Conservation (phyloP, 2,329 filamentous ascomycete genomes). For the Meredithiella fracta region DNA sequence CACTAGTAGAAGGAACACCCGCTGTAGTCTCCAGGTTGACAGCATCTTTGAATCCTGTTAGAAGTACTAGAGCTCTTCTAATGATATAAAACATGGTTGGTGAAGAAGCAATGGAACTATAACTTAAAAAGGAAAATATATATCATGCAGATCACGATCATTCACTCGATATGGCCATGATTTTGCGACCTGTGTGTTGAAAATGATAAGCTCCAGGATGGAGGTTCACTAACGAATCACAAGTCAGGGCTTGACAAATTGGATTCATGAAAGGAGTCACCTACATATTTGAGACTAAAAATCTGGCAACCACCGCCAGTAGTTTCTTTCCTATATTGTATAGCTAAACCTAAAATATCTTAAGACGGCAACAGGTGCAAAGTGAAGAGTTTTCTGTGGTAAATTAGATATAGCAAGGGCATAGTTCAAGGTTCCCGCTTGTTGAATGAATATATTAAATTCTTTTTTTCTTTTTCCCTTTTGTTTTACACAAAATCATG, state of each 20-base stretch:
- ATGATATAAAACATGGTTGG: too few species aligned
- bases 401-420: too few species aligned
- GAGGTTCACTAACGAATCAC: too few species aligned
- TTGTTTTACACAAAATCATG: too few species aligned
- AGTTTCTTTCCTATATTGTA: not conserved
- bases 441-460: too few species aligned
- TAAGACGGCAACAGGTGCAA: too few species aligned
- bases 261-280: not conserved
- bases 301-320: not conserved
- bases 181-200: not conserved
- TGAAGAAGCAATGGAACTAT: not conserved
- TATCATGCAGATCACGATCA: not conserved
- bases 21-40: not conserved
- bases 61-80: too few species aligned
- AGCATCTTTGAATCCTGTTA: not conserved
- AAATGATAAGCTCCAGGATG: not conserved
- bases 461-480: too few species aligned
- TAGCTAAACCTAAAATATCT: too few species aligned
- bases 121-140: not conserved
- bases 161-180: not conserved
- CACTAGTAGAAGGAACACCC: not conserved
- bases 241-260: not conserved
- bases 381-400: too few species aligned
- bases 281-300: too few species aligned
- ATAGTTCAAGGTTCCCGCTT: too few species aligned